Conservation (phyloP, 306 rosid species). For the Herpetospermum pedunculosum region DNA sequence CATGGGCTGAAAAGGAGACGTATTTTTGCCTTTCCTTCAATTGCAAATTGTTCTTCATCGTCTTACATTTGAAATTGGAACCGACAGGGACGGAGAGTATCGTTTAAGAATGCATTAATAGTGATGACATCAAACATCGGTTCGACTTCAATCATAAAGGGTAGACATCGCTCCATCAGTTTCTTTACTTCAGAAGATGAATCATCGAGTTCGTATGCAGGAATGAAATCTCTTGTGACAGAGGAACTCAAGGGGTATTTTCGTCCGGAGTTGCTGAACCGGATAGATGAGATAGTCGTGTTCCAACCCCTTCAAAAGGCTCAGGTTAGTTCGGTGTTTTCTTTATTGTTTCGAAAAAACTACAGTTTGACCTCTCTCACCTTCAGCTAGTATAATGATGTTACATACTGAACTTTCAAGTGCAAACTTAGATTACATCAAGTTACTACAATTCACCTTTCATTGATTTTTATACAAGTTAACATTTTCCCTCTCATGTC, state of each 20-base stretch:
- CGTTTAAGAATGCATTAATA: slow-evolving; percentile 74
- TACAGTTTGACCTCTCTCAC: background rate
- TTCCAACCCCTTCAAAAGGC: slow-evolving; percentile 72
- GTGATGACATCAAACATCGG: slow-evolving; percentile 97
- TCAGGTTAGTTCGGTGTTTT: slow-evolving; percentile 43
- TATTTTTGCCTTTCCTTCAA: background rate
- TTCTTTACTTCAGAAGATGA: slow-evolving; percentile 53
- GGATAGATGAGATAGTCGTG: slow-evolving; percentile 84
- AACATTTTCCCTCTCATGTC: background rate
- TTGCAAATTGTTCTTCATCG: slow-evolving; percentile 4
- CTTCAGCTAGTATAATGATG: background rate
- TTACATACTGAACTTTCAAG: background rate
- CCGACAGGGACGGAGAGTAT: slow-evolving; percentile 69
- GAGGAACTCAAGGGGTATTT: slow-evolving; percentile 83
- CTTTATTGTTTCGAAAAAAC: background rate
- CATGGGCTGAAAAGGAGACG: background rate
- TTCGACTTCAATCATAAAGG: slow-evolving; percentile 75
- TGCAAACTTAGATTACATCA: background rate
- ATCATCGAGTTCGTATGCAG: slow-evolving; percentile 47
- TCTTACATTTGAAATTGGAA: slow-evolving; percentile 18
- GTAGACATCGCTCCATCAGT: slow-evolving; percentile 47
- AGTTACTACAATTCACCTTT: background rate
- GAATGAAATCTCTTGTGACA: slow-evolving; percentile 58
- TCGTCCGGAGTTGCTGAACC: slow-evolving; percentile 86
- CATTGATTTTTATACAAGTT: background rate